Conservation (phyloP, 2,329 filamentous ascomycete species). For the Fusarium setosum region DNA sequence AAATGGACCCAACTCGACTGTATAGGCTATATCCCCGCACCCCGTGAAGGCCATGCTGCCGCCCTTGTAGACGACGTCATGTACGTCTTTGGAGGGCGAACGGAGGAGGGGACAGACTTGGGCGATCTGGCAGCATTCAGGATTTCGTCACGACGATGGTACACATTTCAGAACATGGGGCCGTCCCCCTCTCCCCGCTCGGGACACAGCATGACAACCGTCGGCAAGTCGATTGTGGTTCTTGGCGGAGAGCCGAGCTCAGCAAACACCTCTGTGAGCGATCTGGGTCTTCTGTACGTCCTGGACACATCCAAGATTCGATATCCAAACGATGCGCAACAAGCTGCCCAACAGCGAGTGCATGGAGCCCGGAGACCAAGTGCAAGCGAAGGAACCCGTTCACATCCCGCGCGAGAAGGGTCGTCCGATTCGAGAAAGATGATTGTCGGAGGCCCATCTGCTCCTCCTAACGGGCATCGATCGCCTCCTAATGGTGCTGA, state of each 20-base stretch:
- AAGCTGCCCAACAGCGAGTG: slow-evolving; percentile 49
- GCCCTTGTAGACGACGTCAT: slow-evolving; percentile 96
- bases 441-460: slow-evolving; percentile 44
- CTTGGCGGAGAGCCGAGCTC: slow-evolving; percentile 95
- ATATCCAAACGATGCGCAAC: slow-evolving; percentile 82
- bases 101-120: slow-evolving; percentile 90
- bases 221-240: slow-evolving; percentile 91
- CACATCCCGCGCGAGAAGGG: slow-evolving; percentile 60
- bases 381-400: slow-evolving; percentile 52
- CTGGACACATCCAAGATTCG: slow-evolving; percentile 96
- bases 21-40: slow-evolving; percentile 95
- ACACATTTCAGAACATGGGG: slow-evolving; percentile 99
- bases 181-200: slow-evolving; percentile 93
- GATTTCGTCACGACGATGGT: slow-evolving; percentile 88
- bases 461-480: slow-evolving; percentile 55
- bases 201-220: slow-evolving; percentile 97
- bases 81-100: slow-evolving; percentile 98
- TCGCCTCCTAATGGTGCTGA: slow-evolving; percentile 54
- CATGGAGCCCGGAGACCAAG: slow-evolving; percentile 57
- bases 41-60: slow-evolving; percentile 93
- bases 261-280: slow-evolving; percentile 80
- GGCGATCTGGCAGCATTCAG: slow-evolving; percentile 88
- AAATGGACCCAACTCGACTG: slow-evolving; percentile 91
- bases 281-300: slow-evolving; percentile 90
- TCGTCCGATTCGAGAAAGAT: slow-evolving; percentile 63